Base-by-base conservation (phyloP, 441 rosid genomes). In the Biscutella laevigata region DNA sequence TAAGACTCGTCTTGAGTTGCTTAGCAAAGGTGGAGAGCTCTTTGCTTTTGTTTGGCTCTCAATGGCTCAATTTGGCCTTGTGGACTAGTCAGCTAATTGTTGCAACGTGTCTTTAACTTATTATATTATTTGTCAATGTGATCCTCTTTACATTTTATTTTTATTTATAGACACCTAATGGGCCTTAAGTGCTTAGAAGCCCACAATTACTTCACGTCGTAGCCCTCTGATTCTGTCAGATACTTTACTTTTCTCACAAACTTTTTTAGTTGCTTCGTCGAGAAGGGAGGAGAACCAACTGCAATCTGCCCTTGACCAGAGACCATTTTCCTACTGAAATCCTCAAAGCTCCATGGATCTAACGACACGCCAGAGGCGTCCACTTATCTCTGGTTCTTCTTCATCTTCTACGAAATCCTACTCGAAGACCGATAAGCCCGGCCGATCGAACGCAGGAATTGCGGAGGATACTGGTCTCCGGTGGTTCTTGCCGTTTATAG, bases 401-500 rank as follows among this genome's bases (percentile, higher is more conserved):
- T 34, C 80, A 10, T 26, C 77, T 17, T 41, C 72, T 4, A 16
- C 77, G 3, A 59, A 57, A 2, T 37, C 80, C 0, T 79, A 83
- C 74, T 47, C 88, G 50, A 91, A 87, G 71, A 59, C 61, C 10
- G 77, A 77, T 10, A 90, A 87, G 69, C 80, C 77, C 2, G 22
- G 54, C 49, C 67, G 74, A 61, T 76, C 84, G 22, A 64, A 21
- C 47, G 68, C 61, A 52, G 42, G 28, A 1, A 73, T 52, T 24
- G 74, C 43, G 11, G 77, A 60, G 54, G 77, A 57, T 48, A 63
- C 62, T 29, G 82, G 82, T 22, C 61, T 91, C 25, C 70, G 80
- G 20, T 91, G 98, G 96, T 74, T 88, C 54, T 19, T 76, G 56
- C 83, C 86, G 47, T 12, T 88, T 50, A 24, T 88, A 4, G 87